phyloP scores from a whole-genome alignment of 2,329 filamentous ascomycete genomes.

The Alternaria postmessia region DNA sequence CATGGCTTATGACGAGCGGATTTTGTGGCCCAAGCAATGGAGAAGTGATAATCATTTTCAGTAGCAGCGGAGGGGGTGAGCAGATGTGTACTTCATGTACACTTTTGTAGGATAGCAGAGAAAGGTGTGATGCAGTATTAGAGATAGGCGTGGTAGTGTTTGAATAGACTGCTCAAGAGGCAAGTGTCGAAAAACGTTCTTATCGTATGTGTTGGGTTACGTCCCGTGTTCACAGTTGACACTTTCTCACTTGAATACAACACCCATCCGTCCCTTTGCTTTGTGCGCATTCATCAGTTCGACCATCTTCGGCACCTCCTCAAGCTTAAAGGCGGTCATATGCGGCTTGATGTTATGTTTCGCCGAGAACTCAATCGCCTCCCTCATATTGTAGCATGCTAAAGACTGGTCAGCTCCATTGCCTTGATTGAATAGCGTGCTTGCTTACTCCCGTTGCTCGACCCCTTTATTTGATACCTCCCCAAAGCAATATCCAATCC shows the following conservation, averaged over 20 bases:
- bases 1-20: too few species aligned
- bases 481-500: conserved; percentile 44
- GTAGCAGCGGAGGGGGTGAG: too few species aligned
- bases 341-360: conserved; percentile 46
- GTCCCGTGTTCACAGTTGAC: not conserved
- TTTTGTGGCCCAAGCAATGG: too few species aligned
- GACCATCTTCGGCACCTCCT: conserved; percentile 48
- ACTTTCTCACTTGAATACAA: conserved; percentile 31
- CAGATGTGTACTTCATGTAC: too few species aligned
- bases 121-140: too few species aligned
- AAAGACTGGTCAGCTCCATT: conserved; percentile 51
- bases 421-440: too few species aligned
- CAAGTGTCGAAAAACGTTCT: too few species aligned
- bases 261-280: conserved; percentile 43
- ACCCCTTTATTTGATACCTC: conserved; percentile 37
- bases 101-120: too few species aligned
- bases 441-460: conserved; percentile 46
- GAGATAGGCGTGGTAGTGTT: too few species aligned
- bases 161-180: too few species aligned
- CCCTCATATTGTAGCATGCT: conserved; percentile 49
- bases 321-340: conserved; percentile 38
- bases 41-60: too few species aligned
- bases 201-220: too few species aligned
- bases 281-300: conserved; percentile 46
- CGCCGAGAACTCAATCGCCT: conserved; percentile 45